These are phyloP conservation scores for Dendrostoma leiphaemia DNA, from an alignment of 2,329 filamentous ascomycete species.

Conservation along the genomic window DNA sequence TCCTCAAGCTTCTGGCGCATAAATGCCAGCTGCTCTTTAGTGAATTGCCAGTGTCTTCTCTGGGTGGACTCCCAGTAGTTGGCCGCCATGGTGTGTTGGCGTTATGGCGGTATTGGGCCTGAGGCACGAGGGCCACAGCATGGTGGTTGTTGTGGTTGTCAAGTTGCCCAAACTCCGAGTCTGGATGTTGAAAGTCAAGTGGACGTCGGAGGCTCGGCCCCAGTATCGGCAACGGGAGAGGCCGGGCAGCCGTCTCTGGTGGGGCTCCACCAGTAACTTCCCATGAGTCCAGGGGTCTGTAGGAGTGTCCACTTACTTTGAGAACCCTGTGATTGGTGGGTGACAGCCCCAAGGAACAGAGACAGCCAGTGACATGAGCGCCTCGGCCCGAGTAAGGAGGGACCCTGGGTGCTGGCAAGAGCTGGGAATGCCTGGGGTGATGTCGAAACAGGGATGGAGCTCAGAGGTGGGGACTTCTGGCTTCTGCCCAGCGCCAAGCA, in stretches of 20 bases:
- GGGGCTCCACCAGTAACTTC: neutral
- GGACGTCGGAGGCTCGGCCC: conserved; percentile 19
- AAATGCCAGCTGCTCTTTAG: conserved; percentile 73
- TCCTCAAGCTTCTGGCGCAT: conserved; percentile 76
- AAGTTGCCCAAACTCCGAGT: too few relatives aligned
- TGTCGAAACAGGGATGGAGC: conserved; percentile 1
- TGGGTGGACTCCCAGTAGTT: conserved; percentile 98
- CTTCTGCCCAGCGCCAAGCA: too few relatives aligned
- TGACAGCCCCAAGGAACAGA: neutral
- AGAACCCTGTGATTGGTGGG: neutral
- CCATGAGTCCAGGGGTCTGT: too few relatives aligned
- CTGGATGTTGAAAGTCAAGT: too few relatives aligned
- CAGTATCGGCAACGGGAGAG: conserved; percentile 19
- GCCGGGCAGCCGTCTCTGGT: neutral
- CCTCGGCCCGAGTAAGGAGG: conserved; percentile 15
- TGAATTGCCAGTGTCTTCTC: conserved; percentile 85
- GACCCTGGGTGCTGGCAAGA: too few relatives aligned
- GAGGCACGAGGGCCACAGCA: conserved; percentile 9
- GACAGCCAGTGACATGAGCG: conserved; percentile 12
- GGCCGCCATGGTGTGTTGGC: conserved; percentile 66
- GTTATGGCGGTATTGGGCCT: conserved; percentile 19
- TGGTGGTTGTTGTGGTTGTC: neutral
- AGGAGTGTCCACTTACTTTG: neutral
- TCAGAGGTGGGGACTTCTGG: too few relatives aligned
- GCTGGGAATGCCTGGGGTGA: too few relatives aligned